Evolutionary conservation across 805 yeast species (phyloP).

Genomic region (Spathaspora passalidarum): DNA sequence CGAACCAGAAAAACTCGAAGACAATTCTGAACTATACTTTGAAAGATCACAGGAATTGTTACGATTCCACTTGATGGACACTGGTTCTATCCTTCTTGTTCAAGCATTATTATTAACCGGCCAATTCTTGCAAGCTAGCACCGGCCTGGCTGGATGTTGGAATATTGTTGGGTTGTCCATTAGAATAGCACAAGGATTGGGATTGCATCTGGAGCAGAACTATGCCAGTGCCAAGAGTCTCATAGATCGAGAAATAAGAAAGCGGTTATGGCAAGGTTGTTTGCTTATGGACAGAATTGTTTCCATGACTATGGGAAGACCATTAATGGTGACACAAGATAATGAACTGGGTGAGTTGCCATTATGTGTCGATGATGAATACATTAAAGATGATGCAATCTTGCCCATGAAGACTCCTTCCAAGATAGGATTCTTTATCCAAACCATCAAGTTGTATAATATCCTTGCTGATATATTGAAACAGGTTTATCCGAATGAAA

Average conservation of each 20-base stretch:
- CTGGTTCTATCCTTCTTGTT: conserved; percentile 18
- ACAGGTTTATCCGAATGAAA: conserved; percentile 10
- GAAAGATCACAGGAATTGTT: conserved; percentile 17
- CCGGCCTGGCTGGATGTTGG: conserved; percentile 18
- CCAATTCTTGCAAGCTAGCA: conserved; percentile 22
- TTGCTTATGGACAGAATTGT: conserved; percentile 21
- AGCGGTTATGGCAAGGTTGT: conserved; percentile 24
- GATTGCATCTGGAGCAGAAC: conserved; percentile 10
- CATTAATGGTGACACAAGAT: conserved; percentile 17
- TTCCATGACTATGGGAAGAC: conserved; percentile 22
- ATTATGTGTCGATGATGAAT: conserved; percentile 15
- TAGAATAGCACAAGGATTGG: conserved; percentile 13
- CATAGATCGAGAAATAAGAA: conserved; percentile 18
- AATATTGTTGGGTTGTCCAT: conserved; percentile 13
- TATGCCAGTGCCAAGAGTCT: conserved; percentile 4
- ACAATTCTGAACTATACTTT: conserved; percentile 15
- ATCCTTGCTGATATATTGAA: conserved; percentile 16
- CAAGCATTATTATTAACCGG: conserved; percentile 21
- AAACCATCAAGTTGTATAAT: conserved; percentile 15
- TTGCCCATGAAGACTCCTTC: conserved; percentile 12
- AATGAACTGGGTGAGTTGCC: conserved; percentile 13
- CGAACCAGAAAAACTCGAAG: conserved; percentile 4
- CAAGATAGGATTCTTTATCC: conserved; percentile 13
- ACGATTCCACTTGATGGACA: conserved; percentile 17
- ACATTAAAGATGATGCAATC: conserved; percentile 12